These are phyloP conservation scores for Termitomyces sp. DNA, from an alignment of 768 basidiomycete species.

Conservation along the genomic window DNA sequence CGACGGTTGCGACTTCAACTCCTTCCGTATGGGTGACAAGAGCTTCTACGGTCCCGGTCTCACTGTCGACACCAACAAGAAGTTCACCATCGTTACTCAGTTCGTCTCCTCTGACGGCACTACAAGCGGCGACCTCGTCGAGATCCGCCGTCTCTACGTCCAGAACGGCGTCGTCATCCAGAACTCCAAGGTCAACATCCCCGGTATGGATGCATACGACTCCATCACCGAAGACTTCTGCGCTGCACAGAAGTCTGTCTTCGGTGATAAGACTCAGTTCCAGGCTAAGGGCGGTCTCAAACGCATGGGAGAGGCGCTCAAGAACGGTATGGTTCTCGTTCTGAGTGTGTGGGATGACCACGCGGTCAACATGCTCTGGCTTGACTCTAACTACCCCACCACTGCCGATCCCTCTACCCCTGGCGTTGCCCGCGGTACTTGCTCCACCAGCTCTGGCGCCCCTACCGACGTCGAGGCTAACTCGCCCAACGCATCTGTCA, in stretches of 20 bases:
- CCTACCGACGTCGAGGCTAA: constrained; percentile 31
- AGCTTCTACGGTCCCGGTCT: constrained; percentile 45
- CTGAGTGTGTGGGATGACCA: constrained; percentile 42
- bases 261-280: constrained; percentile 44
- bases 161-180: no score
- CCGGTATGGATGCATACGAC: constrained; percentile 35
- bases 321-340: constrained; percentile 39
- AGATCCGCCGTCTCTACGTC: no score
- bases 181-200: constrained; percentile 32
- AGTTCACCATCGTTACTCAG: constrained; percentile 57
- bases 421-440: constrained; percentile 30
- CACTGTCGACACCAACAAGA: constrained; percentile 46
- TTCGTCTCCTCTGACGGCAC: constrained; percentile 48
- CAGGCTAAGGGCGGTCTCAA: constrained; percentile 36
- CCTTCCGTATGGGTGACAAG: constrained; percentile 47
- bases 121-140: constrained; percentile 42
- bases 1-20: constrained; percentile 55
- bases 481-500: constrained; percentile 19
- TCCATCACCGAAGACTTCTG: constrained; percentile 4
- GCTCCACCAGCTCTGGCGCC: constrained; percentile 34
- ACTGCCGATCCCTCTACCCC: constrained; percentile 14
- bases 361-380: constrained; percentile 25
- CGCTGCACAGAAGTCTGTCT: constrained; percentile 36
- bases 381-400: constrained; percentile 27
- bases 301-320: constrained; percentile 32